phyloP scores from a whole-genome alignment of 352 stramenopile species.

The Pythium insidiosum region DNA sequence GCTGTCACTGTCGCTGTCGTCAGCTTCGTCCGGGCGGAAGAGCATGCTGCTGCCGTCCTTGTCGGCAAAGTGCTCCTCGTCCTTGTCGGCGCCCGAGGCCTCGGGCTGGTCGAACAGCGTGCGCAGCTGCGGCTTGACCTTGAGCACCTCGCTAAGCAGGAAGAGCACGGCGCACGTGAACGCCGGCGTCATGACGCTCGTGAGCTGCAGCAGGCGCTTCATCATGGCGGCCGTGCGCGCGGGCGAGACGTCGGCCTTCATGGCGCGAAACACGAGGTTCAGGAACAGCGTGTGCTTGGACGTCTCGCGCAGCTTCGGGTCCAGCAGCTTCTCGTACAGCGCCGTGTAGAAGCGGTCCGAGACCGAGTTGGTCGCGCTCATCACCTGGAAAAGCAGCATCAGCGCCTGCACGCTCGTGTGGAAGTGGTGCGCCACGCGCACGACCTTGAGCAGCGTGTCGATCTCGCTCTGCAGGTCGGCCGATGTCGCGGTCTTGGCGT shows the following conservation, averaged over 20 bases:
- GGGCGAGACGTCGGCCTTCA: constrained; percentile 90
- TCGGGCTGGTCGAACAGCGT: constrained; percentile 69
- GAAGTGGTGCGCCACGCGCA: constrained; percentile 76
- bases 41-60: constrained; percentile 31
- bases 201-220: constrained; percentile 91
- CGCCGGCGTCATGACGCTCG: constrained; percentile 69
- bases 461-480: constrained; percentile 69
- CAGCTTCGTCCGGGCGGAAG: constrained; percentile 17
- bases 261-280: constrained; percentile 97
- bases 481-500: constrained; percentile 64
- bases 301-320: constrained; percentile 85
- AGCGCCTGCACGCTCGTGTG: constrained; percentile 95
- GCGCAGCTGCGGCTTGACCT: constrained; percentile 69
- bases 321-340: constrained; percentile 94
- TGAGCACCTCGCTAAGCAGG: constrained; percentile 92
- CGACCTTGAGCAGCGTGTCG: constrained; percentile 73
- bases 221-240: constrained; percentile 86
- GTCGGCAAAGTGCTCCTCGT: constrained; percentile 47
- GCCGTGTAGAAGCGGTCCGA: constrained; percentile 96
- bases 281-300: constrained; percentile 96
- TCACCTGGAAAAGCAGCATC: constrained; percentile 93
- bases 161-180: constrained; percentile 93
- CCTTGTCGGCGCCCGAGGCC: constrained; percentile 4
- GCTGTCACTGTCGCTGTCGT: too few relatives aligned
- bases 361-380: constrained; percentile 80